Evolutionary conservation across 1,284 basidiomycete genomes (phyloP).

Genomic region (Rhodotorula sp.): DNA sequence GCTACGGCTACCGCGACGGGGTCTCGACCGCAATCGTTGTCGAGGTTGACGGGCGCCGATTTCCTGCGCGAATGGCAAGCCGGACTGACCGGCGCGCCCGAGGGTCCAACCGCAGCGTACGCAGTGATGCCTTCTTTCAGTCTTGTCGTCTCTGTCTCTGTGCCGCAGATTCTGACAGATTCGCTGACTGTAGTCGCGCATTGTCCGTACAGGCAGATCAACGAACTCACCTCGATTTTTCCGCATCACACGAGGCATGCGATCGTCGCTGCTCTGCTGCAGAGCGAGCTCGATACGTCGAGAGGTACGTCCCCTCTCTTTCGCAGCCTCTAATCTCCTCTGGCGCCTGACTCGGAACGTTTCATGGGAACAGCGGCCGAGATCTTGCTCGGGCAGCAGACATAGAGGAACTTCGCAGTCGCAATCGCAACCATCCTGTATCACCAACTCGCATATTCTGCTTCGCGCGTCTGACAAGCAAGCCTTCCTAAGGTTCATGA

Average conservation of each 20-base stretch:
- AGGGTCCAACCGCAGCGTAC: slow-evolving; percentile 14
- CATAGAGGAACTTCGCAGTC: neutral
- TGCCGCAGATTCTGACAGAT: neutral
- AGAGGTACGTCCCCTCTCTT: slow-evolving; percentile 9
- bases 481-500: no score
- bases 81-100: slow-evolving; percentile 24
- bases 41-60: slow-evolving; percentile 7
- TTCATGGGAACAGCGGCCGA: slow-evolving; percentile 1
- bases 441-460: no score
- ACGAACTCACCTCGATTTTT: slow-evolving; percentile 29
- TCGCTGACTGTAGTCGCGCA: neutral
- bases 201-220: slow-evolving; percentile 17
- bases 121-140: neutral
- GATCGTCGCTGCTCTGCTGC: slow-evolving; percentile 26
- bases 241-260: slow-evolving; percentile 27
- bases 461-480: no score
- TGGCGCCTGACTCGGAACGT: neutral
- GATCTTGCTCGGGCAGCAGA: neutral
- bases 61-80: slow-evolving; percentile 33
- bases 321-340: neutral
- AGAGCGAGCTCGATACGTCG: slow-evolving; percentile 8
- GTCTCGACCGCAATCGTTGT: neutral
- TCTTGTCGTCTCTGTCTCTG: neutral
- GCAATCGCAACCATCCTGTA: neutral
- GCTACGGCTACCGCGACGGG: neutral